A percentile compares a stretch with the other conserved stretches of the same genome.
phyloP scores from a whole-genome alignment of 1,139 yeast genomes.

The Suhomyces yuchorum region DNA sequence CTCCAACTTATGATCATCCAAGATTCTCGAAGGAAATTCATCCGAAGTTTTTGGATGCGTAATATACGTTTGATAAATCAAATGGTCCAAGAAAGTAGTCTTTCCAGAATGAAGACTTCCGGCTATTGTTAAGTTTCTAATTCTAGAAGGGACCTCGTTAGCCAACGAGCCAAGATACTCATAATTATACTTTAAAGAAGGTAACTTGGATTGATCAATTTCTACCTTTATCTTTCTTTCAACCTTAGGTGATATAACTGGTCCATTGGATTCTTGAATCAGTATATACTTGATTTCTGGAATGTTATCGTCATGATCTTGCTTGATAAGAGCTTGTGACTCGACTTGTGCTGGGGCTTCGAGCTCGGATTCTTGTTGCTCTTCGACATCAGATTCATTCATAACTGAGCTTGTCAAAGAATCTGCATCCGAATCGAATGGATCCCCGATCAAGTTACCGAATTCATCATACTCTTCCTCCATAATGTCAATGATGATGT shows the following conservation, averaged over 20 bases:
- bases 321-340: constrained; percentile 8
- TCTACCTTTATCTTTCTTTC: constrained; percentile 52
- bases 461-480: constrained; percentile 76
- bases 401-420: constrained; percentile 5
- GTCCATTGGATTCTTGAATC: constrained; percentile 41
- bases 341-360: not conserved
- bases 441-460: constrained; percentile 70
- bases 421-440: constrained; percentile 48
- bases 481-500: constrained; percentile 16
- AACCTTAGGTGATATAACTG: constrained; percentile 62
- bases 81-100: constrained; percentile 72
- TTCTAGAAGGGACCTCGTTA: constrained; percentile 57
- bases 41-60: constrained; percentile 17
- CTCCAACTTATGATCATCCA: constrained; percentile 74
- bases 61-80: constrained; percentile 66
- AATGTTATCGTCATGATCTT: not conserved
- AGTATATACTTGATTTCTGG: constrained; percentile 9
- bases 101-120: constrained; percentile 90
- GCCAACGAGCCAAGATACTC: constrained; percentile 58
- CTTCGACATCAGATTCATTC: not conserved
- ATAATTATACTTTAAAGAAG: constrained; percentile 62
- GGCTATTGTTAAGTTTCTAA: constrained; percentile 77
- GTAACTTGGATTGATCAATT: constrained; percentile 37
- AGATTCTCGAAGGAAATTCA: constrained; percentile 54
- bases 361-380: not conserved